These are phyloP conservation scores for Cercospora beticola DNA, from an alignment of 2,329 filamentous ascomycete genomes.

Conservation along the genomic window DNA sequence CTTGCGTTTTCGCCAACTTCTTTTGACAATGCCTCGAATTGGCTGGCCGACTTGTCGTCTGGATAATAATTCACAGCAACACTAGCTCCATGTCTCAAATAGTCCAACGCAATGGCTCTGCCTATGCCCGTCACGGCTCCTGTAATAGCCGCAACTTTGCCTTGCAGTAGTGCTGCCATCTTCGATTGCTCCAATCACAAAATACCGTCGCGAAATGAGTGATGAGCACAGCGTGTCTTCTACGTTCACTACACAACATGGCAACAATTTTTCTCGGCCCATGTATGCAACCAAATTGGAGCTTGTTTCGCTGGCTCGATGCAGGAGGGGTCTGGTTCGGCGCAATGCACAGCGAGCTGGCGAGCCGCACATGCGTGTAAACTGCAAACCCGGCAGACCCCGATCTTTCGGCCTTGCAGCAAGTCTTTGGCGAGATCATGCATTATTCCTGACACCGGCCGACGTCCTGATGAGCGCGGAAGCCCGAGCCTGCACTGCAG, in stretches of 20 bases:
- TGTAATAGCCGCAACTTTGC: slow-evolving; percentile 82
- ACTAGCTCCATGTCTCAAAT: slow-evolving; percentile 72
- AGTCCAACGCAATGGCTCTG: slow-evolving; percentile 77
- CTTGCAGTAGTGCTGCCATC: slow-evolving; percentile 54
- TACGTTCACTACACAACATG: slow-evolving; percentile 10
- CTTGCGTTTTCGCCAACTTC: slow-evolving; percentile 41
- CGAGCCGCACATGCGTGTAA: background rate
- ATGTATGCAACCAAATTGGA: background rate
- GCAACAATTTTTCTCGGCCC: slow-evolving; percentile 3
- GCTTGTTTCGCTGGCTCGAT: slow-evolving; percentile 5
- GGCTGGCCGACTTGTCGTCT: slow-evolving; percentile 48
- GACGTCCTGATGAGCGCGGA: background rate
- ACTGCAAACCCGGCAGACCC: background rate
- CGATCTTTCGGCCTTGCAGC: background rate
- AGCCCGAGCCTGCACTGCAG: slow-evolving; percentile 5
- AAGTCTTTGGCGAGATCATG: background rate
- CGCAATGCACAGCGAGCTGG: slow-evolving; percentile 15
- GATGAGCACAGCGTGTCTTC: slow-evolving; percentile 9
- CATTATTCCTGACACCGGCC: background rate
- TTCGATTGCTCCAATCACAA: background rate
- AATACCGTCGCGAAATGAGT: background rate
- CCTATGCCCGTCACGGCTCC: slow-evolving; percentile 86
- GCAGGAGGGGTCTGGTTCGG: slow-evolving; percentile 14
- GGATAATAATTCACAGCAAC: slow-evolving; percentile 80
- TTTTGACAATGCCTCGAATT: slow-evolving; percentile 50